Percentiles rank a stretch among this genome's conserved stretches.
Evolutionary conservation across 2,329 filamentous ascomycete genomes (phyloP).

Genomic region (Xylariaceae sp.): DNA sequence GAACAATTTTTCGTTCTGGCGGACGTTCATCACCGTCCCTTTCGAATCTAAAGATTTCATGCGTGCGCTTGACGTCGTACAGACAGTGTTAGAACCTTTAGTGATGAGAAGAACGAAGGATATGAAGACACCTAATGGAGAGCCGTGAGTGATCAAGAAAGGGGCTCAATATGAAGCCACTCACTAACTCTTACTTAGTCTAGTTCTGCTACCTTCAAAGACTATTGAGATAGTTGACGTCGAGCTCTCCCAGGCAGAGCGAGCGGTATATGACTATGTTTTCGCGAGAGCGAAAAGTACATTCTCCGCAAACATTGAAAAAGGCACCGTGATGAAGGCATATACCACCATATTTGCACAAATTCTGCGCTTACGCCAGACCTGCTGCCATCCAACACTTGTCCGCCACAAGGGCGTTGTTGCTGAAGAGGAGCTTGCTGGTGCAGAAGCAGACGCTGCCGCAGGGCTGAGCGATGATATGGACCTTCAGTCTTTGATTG

Average conservation of each 20-base stretch:
- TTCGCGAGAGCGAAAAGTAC: slow-evolving; percentile 82
- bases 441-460: slow-evolving; percentile 75
- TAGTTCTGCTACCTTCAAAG: slow-evolving; percentile 84
- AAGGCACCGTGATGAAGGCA: slow-evolving; percentile 91
- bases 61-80: slow-evolving; percentile 91
- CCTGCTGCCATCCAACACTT: slow-evolving; percentile 90
- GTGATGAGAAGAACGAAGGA: slow-evolving; percentile 95
- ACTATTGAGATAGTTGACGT: slow-evolving; percentile 86
- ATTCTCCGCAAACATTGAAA: slow-evolving; percentile 85
- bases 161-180: too few species aligned
- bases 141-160: slow-evolving; percentile 45
- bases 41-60: slow-evolving; percentile 97
- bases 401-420: slow-evolving; percentile 85
- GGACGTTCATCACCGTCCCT: slow-evolving; percentile 95
- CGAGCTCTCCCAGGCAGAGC: slow-evolving; percentile 82
- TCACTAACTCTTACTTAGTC: slow-evolving; percentile 36
- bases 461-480: slow-evolving; percentile 92
- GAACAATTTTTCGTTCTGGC: slow-evolving; percentile 99
- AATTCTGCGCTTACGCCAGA: slow-evolving; percentile 88
- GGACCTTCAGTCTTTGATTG: slow-evolving; percentile 87
- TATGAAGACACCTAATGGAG: slow-evolving; percentile 91
- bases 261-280: slow-evolving; percentile 92
- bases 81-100: slow-evolving; percentile 94
- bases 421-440: slow-evolving; percentile 86
- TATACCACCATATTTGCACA: slow-evolving; percentile 98